Conservation (phyloP, 2,329 filamentous ascomycete genomes). For the Gnomoniopsis sp. region DNA sequence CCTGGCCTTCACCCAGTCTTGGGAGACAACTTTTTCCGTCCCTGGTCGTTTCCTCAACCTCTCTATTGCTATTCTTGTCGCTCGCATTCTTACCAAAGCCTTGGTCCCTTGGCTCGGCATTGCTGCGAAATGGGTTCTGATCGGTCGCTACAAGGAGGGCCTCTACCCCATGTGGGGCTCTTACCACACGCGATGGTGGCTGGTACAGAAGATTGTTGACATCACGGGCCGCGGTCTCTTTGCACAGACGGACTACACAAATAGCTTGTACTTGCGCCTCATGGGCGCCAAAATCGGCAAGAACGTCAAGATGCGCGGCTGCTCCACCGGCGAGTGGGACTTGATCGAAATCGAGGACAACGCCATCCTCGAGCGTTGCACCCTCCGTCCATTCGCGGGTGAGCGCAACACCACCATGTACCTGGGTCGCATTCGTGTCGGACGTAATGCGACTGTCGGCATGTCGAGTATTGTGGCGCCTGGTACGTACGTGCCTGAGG, state of each 20-base stretch:
- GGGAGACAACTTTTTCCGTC: slow-evolving; percentile 36
- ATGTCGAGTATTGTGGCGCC: slow-evolving; percentile 47
- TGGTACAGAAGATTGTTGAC: slow-evolving; percentile 50
- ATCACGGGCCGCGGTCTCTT: slow-evolving; percentile 48
- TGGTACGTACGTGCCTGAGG: slow-evolving; percentile 43
- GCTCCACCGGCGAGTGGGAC: slow-evolving; percentile 52
- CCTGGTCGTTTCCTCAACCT: slow-evolving; percentile 47
- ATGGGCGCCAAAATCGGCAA: slow-evolving; percentile 52
- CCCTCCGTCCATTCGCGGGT: slow-evolving; percentile 49
- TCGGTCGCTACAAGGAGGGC: slow-evolving; percentile 50
- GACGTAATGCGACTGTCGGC: slow-evolving; percentile 44
- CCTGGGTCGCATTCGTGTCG: slow-evolving; percentile 47
- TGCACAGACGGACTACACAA: slow-evolving; percentile 33
- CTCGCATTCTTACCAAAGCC: slow-evolving; percentile 35
- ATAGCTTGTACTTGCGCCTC: slow-evolving; percentile 44
- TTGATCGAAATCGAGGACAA: slow-evolving; percentile 51
- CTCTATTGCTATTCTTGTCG: slow-evolving; percentile 39
- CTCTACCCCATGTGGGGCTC: slow-evolving; percentile 57
- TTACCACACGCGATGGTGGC: slow-evolving; percentile 58
- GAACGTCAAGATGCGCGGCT: slow-evolving; percentile 44
- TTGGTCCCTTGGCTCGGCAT: slow-evolving; percentile 46
- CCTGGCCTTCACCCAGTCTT: slow-evolving; percentile 37
- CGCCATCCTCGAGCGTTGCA: slow-evolving; percentile 44
- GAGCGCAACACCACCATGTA: slow-evolving; percentile 59
- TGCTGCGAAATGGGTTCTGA: slow-evolving; percentile 50